phyloP scores from a whole-genome alignment of 2,329 filamentous ascomycete genomes.

The Microcyclospora pomicola region DNA sequence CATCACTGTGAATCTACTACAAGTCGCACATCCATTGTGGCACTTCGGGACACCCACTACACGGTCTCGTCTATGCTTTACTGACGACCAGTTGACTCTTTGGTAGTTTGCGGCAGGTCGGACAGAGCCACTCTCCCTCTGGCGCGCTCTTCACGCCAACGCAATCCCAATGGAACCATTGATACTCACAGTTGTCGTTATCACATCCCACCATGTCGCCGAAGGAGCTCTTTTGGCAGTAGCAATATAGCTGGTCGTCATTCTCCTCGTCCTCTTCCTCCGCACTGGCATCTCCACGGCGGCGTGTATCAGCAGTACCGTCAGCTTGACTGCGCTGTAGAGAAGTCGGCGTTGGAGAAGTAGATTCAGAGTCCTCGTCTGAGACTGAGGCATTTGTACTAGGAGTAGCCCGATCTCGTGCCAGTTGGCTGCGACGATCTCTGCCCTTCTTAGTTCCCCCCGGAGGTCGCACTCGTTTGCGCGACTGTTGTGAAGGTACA shows the following conservation, averaged over 20 bases:
- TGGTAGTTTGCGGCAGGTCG: constrained; percentile 22
- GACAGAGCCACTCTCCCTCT: constrained; percentile 39
- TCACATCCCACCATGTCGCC: constrained; percentile 85
- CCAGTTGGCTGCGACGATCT: constrained; percentile 22
- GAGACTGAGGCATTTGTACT: constrained; percentile 18
- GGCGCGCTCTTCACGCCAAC: constrained; percentile 38
- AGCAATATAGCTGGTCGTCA: constrained; percentile 55
- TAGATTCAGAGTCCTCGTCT: constrained; percentile 12
- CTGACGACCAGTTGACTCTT: constrained; percentile 11
- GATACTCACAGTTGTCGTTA: constrained; percentile 64
- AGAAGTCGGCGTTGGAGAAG: constrained; percentile 21
- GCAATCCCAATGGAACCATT: constrained; percentile 76
- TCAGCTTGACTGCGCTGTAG: constrained; percentile 15
- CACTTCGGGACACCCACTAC: no score
- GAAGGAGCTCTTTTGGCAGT: constrained; percentile 70
- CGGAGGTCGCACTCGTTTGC: constrained; percentile 6
- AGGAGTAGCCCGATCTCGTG: constrained; percentile 20
- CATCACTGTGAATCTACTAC: no score
- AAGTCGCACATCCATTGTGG: no score
- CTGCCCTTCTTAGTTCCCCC: constrained; percentile 13
- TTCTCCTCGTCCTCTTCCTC: constrained; percentile 27
- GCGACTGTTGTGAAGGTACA: constrained; percentile 32
- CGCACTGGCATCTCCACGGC: constrained; percentile 2
- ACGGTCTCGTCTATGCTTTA: not conserved
- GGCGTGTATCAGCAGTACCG: constrained; percentile 10